These are phyloP conservation scores for Erythrobasidium yunnanense DNA, from an alignment of 768 basidiomycete species.

Conservation along the genomic window DNA sequence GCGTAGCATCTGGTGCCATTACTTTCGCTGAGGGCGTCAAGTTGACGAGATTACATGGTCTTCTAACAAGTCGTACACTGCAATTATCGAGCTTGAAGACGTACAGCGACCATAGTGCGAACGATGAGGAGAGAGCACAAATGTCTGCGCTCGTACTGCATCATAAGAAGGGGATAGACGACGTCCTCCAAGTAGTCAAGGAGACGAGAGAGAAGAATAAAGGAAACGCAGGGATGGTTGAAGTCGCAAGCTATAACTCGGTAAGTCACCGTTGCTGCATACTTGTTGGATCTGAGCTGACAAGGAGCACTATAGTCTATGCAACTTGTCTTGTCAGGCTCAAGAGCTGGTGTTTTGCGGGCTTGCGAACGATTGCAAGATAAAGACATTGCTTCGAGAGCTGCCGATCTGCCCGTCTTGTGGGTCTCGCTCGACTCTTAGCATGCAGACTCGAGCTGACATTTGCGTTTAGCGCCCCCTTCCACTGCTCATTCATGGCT, in stretches of 20 bases:
- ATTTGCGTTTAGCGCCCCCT: constrained; percentile 29
- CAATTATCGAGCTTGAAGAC: constrained; percentile 33
- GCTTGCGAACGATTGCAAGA: constrained; percentile 34
- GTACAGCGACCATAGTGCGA: constrained; percentile 30
- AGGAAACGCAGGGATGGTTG: constrained; percentile 32
- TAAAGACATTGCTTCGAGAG: constrained; percentile 32
- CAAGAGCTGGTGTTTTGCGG: constrained; percentile 34
- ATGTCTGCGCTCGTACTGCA: constrained; percentile 38
- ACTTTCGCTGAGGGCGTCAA: constrained; percentile 35
- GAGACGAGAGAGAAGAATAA: constrained; percentile 15
- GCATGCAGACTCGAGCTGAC: neutral
- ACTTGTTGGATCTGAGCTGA: neutral
- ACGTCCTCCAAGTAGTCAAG: constrained; percentile 29
- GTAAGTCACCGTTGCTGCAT: neutral
- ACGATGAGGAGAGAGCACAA: constrained; percentile 30
- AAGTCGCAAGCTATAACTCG: constrained; percentile 39
- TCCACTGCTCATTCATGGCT: constrained; percentile 38
- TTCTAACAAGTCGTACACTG: constrained; percentile 34
- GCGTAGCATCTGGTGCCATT: constrained; percentile 36
- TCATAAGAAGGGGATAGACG: constrained; percentile 27
- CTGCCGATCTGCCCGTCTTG: constrained; percentile 37
- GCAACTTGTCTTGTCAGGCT: constrained; percentile 37
- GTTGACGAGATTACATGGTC: constrained; percentile 37
- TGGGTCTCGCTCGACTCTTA: neutral
- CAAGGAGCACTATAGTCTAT: neutral